phyloP scores from a whole-genome alignment of 371 early-diverging fungal genomes.

The Mucor circinelloides region DNA sequence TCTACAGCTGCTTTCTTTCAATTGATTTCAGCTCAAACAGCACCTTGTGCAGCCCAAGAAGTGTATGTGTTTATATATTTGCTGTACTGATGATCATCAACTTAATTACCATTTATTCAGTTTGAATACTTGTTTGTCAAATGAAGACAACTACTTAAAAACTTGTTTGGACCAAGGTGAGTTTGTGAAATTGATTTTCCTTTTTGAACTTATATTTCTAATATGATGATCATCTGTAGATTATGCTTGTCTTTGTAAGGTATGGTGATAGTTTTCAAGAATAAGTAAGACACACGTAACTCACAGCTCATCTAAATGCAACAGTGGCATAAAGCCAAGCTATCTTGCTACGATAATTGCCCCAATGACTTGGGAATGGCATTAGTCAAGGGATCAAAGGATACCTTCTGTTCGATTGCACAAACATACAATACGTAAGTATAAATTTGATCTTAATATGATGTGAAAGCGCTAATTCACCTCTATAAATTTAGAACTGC shows the following conservation, averaged over 20 bases:
- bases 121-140: slow-evolving; percentile 30
- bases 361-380: slow-evolving; percentile 23
- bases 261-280: not conserved
- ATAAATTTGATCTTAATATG: not conserved
- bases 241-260: slow-evolving; percentile 33
- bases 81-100: not conserved
- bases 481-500: slow-evolving; percentile 1
- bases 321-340: slow-evolving; percentile 27
- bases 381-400: slow-evolving; percentile 24
- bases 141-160: slow-evolving; percentile 32
- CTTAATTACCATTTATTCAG: slow-evolving; percentile 11
- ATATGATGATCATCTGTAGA: slow-evolving; percentile 12
- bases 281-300: not conserved
- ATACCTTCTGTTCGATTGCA: slow-evolving; percentile 42
- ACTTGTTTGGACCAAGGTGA: slow-evolving; percentile 19
- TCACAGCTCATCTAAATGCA: not conserved
- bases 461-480: not conserved
- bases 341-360: slow-evolving; percentile 34
- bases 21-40: slow-evolving; percentile 11
- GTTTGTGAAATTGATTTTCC: not conserved
- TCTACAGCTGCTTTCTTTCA: not conserved
- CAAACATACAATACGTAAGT: slow-evolving; percentile 36
- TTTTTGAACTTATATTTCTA: not conserved
- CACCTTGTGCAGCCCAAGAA: slow-evolving; percentile 30
- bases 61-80: slow-evolving; percentile 23